Evolutionary conservation across 75 land plant species (phyloP).

Genomic region (Pinus tabuliformis): DNA sequence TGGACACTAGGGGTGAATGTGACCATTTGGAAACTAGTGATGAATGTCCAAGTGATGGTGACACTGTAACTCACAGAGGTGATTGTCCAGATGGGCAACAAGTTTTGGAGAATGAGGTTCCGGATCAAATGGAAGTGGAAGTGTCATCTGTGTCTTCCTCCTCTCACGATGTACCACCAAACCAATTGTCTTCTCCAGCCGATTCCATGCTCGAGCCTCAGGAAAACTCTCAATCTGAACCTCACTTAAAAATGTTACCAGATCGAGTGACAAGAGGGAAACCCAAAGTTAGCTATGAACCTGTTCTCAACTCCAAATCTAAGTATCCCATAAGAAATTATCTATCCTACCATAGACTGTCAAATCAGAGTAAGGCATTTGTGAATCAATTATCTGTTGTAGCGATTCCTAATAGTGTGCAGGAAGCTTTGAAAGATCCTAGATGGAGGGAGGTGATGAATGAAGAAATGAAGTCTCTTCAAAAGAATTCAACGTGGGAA

Average conservation of each 20-base stretch:
- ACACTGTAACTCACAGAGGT: background rate
- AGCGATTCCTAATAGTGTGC: slow-evolving; percentile 21
- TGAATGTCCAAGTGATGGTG: slow-evolving; percentile 8
- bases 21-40: no score
- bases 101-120: no score
- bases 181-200: background rate
- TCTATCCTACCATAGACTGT: slow-evolving; percentile 17
- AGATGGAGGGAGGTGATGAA: slow-evolving; percentile 29
- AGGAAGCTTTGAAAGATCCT: slow-evolving; percentile 19
- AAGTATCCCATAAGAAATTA: slow-evolving; percentile 19
- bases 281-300: slow-evolving; percentile 23
- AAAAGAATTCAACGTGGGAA: slow-evolving; percentile 28
- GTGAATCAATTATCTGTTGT: slow-evolving; percentile 22
- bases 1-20: no score
- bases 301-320: background rate
- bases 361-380: background rate
- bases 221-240: background rate
- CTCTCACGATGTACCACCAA: no score
- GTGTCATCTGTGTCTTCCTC: no score
- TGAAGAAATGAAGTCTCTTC: slow-evolving; percentile 22
- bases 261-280: slow-evolving; percentile 1
- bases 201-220: background rate
- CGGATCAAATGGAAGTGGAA: no score
- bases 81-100: no score
- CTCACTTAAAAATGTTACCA: background rate